Evolutionary conservation across 495 filamentous ascomycete genomes (phyloP).

Genomic region (Diplogelasinospora grovesii): DNA sequence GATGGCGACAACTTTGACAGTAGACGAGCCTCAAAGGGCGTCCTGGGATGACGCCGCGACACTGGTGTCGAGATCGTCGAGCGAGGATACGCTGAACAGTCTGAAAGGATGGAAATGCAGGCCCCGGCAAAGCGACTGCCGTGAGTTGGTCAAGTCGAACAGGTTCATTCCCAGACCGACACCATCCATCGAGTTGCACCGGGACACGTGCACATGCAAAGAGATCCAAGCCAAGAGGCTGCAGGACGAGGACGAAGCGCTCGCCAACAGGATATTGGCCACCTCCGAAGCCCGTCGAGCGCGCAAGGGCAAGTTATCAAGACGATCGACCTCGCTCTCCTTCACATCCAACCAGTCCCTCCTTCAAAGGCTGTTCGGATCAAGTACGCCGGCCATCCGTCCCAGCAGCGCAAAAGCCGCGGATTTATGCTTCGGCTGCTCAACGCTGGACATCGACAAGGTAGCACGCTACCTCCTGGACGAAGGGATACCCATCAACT

Average conservation of each 20-base stretch:
- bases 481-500: conserved; percentile 4
- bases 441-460: conserved; percentile 15
- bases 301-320: neutral
- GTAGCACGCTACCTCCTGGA: conserved; percentile 10
- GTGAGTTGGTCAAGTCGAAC: conserved; percentile 6
- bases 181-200: conserved; percentile 8
- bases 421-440: conserved; percentile 15
- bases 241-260: conserved; percentile 5
- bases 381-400: no score
- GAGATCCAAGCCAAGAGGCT: neutral
- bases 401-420: conserved; percentile 4
- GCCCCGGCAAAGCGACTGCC: conserved; percentile 8
- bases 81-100: conserved; percentile 2
- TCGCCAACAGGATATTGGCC: conserved; percentile 6
- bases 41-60: neutral
- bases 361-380: no score
- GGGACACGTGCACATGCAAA: conserved; percentile 8
- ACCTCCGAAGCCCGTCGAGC: conserved; percentile 1
- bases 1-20: no score
- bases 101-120: conserved; percentile 7
- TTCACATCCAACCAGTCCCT: neutral
- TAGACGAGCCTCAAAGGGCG: no score
- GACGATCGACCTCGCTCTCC: neutral
- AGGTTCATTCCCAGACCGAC: conserved; percentile 3
- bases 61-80: neutral